These are phyloP conservation scores for Thymus mandschuricus DNA, from an alignment of 257 asterid genomes.

Conservation along the genomic window DNA sequence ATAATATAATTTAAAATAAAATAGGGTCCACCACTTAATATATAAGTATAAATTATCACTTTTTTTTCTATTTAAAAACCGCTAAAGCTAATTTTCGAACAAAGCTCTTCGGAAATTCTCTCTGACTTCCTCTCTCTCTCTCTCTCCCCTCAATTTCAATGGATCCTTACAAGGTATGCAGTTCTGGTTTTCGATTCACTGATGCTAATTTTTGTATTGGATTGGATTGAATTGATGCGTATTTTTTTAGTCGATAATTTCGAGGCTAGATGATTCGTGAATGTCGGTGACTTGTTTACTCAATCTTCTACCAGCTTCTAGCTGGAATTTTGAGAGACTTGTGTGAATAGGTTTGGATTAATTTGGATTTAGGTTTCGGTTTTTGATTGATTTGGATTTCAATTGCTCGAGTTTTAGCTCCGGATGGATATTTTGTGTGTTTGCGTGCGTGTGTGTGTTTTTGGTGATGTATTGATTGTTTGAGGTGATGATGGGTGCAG, in stretches of 20 bases:
- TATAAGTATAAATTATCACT: conserved; percentile 16
- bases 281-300: conserved; percentile 8
- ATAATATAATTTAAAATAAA: not conserved
- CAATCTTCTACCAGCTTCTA: not conserved
- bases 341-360: not conserved
- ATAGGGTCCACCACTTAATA: conserved; percentile 3
- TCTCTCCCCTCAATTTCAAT: conserved; percentile 32
- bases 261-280: conserved; percentile 15
- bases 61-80: conserved; percentile 14
- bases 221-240: not conserved
- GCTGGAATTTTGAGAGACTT: conserved; percentile 2
- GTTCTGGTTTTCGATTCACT: not conserved
- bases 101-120: not conserved
- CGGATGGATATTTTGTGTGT: not conserved
- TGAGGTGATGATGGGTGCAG: conserved; percentile 48
- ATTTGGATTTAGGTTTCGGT: not conserved
- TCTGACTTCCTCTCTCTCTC: not conserved
- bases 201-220: not conserved
- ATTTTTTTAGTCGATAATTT: not conserved
- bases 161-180: conserved; percentile 78
- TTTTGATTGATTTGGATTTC: conserved; percentile 10
- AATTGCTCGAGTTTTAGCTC: conserved; percentile 12
- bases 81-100: conserved; percentile 36
- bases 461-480: conserved; percentile 21
- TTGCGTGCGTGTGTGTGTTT: not conserved